Evolutionary conservation across 2,329 filamentous ascomycete genomes (phyloP).

Genomic region (Fusarium sp.): DNA sequence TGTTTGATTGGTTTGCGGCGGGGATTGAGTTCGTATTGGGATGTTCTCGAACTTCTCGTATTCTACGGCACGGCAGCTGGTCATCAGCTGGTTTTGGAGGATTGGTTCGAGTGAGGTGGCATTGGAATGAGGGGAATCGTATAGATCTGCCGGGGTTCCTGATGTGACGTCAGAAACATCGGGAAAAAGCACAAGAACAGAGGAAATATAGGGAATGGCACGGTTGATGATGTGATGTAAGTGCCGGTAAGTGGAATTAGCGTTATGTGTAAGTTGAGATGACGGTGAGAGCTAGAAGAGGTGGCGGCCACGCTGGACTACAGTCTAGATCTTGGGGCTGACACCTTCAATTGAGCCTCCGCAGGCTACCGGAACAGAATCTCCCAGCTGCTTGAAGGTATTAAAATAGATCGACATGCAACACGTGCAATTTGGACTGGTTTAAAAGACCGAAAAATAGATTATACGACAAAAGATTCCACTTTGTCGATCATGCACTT

Average conservation of each 20-base stretch:
- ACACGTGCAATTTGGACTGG: neutral
- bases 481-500: neutral
- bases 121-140: neutral
- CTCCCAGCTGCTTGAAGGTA: neutral
- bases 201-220: neutral
- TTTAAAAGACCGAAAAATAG: neutral
- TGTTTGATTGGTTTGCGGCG: neutral
- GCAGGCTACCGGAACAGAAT: neutral
- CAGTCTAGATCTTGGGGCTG: neutral
- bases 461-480: neutral
- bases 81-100: neutral
- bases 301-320: neutral
- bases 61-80: neutral
- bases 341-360: neutral
- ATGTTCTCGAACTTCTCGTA: neutral
- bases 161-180: neutral
- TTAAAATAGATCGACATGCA: neutral
- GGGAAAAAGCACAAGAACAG: accelerated
- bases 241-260: neutral
- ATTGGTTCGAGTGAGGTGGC: neutral
- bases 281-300: neutral
- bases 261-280: neutral
- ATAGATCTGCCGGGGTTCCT: neutral
- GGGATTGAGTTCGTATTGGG: neutral
- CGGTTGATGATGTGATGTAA: neutral